A percentile compares a stretch with the other conserved stretches of the same genome.
Evolutionary conservation across 257 asterid species (phyloP).

Genomic region (Solanum appendiculatum): DNA sequence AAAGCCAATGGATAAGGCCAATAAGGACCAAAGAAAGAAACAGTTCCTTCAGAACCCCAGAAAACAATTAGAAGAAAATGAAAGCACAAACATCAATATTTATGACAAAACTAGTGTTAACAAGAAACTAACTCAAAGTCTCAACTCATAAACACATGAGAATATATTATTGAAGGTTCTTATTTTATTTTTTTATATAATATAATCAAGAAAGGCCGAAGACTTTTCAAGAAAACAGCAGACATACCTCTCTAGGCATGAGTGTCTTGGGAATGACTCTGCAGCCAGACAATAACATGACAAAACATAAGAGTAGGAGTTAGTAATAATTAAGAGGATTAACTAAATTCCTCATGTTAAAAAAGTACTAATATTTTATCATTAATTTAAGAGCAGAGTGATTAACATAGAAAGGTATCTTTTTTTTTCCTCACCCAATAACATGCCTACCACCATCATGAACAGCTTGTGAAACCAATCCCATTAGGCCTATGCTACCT

Average conservation of each 20-base stretch:
- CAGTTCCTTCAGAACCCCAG: constrained; percentile 2
- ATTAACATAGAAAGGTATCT: constrained; percentile 10
- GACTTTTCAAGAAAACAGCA: constrained; percentile 22
- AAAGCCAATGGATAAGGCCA: constrained; percentile 41
- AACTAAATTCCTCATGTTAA: neutral
- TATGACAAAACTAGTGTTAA: neutral
- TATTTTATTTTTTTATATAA: constrained; percentile 3
- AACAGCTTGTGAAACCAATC: constrained; percentile 90
- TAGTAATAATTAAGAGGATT: neutral
- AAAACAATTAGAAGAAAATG: neutral
- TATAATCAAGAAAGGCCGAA: constrained; percentile 18
- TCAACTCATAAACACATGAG: neutral
- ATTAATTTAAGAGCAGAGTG: neutral
- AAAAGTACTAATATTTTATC: neutral
- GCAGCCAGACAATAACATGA: constrained; percentile 60
- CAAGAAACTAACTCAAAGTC: neutral
- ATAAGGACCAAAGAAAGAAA: constrained; percentile 20
- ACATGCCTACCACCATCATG: constrained; percentile 93
- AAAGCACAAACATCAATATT: neutral
- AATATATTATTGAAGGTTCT: constrained; percentile 9
- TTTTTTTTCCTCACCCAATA: constrained; percentile 40
- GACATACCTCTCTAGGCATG: constrained; percentile 98
- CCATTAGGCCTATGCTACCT: constrained; percentile 97
- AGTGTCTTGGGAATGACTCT: constrained; percentile 99
- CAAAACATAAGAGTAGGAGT: constrained; percentile 16